These are phyloP conservation scores for Populus pruinosa DNA, from an alignment of 345 rosid species.

Conservation along the genomic window DNA sequence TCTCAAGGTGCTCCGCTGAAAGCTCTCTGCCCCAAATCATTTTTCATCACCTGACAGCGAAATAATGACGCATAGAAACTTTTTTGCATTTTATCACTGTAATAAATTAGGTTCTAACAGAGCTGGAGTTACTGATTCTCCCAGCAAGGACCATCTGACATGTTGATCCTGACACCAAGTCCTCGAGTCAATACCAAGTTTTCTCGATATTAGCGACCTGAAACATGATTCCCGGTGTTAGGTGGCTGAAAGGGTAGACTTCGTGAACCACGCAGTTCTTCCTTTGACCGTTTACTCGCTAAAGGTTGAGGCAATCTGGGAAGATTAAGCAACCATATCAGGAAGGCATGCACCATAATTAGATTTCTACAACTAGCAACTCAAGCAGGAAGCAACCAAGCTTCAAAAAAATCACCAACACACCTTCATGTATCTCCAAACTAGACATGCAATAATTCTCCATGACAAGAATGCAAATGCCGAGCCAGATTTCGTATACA, in stretches of 20 bases:
- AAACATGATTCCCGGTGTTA: constrained; percentile 27
- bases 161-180: neutral
- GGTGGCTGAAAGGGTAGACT: constrained; percentile 18
- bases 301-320: constrained; percentile 28
- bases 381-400: neutral
- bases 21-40: neutral
- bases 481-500: neutral
- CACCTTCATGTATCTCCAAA: neutral
- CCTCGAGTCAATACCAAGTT: too few species aligned
- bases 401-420: neutral
- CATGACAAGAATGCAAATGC: neutral
- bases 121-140: neutral
- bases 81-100: neutral
- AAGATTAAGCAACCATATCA: neutral
- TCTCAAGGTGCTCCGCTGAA: neutral
- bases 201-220: neutral
- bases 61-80: neutral
- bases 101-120: neutral
- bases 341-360: neutral
- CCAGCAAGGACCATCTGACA: neutral
- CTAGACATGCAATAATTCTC: neutral
- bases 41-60: neutral
- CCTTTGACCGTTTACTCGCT: constrained; percentile 32
- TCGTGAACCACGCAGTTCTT: constrained; percentile 18
- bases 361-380: neutral